Evolutionary conservation across 2,329 filamentous ascomycete genomes (phyloP), one percentile per base, ranked within the genome.

Genomic region (Aspergillus brunneoviolaceus): DNA sequence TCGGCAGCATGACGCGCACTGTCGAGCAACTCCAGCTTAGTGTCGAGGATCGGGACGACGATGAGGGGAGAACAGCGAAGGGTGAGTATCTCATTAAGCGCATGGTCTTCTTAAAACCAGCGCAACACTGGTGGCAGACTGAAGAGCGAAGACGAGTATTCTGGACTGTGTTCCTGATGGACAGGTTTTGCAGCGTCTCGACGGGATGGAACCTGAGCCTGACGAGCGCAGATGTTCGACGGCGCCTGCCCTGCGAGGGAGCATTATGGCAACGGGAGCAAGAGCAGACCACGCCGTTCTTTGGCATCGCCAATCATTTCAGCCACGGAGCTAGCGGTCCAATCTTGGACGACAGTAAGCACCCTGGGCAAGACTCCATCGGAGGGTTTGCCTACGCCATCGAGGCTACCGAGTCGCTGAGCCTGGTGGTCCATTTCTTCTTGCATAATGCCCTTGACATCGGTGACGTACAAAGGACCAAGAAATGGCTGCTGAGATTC

Each of bases 121-220:
- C 60, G 4, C 58, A 47, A 0, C 69, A 67, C 2, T 77, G 74
- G 75, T 61, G 63, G 16, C 71, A 77, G 58, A 58, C 59, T 3
- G 75, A 77, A 59, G 75, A 77, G 53, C 66, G 73, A 9, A 60
- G 75, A n/a, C 66, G 75, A 10, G 68, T 76, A 0, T 77, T 77
- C 59, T 77, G 74, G 74, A 72, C 70, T 4, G 69, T 76, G 0
- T 76, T 77, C 48, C 51, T 76, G 2, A 72, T 76, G 67, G 75
- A 77, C 57, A 63, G 74, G 5, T 76, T 76, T 51, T 75, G 73
- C 57, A 74, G 71, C 49, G 65, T 75, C 12, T 70, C 72, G 2
- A 76, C 71, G 4, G 72, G 73, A 2, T 75, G 73, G 72, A 76
- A 76, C 49, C 59, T 69, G n/a, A 71, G 70, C 48, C 61, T 76